Evolutionary conservation across 208 protist species (phyloP), one percentile per base, ranked within the genome.

Genomic region (Acanthamoeba castellanii): DNA sequence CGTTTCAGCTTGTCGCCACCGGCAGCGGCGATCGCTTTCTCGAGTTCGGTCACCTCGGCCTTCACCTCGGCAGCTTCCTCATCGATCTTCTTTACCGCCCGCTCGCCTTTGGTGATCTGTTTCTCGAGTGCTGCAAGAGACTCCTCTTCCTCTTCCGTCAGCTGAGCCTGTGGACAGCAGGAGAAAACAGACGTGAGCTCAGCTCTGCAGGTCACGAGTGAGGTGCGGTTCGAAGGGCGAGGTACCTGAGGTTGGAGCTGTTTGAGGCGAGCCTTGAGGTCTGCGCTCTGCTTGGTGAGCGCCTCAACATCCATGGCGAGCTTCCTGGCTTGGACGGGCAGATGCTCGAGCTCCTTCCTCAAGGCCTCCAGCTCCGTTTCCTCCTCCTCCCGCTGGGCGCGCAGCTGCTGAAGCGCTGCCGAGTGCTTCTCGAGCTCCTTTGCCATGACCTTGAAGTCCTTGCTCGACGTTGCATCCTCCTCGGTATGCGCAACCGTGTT

Each of bases 41-140:
- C 74, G 97, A 99, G 84, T 45, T 95, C n/a, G 81, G 98, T 96
- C 25, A 99, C 96, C 64, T 98, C 91, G 55, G 87, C 81, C 95
- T 99, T 96, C 0, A 99, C 68, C 74, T 96, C 68, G 27, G 76
- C 81, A 8, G 98, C 81, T 42, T 94, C 90, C 8, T 64, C 34
- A 68, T 97, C 88, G 27, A 95, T 32, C 52, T 96, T 94, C 11
- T 70, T 76, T 2, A 96, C 30, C 2, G 94, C 52, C 7, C 88
- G 13, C 94, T 88, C 93, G 1, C 59, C 57, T 57, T 55, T 45
- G 7, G 72, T 34, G 22, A 64, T 61, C 32, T 93, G 25, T 50
- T 94, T 42, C 94, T 84, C 92, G 30, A 91, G 84, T 4, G 50
- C n/a, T 30, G 93, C 81, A 9, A 96, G 96, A 66, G 68, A 64